Evolutionary conservation across 768 basidiomycete species (phyloP).

Genomic region (Pleurotus salmoneostramineus): DNA sequence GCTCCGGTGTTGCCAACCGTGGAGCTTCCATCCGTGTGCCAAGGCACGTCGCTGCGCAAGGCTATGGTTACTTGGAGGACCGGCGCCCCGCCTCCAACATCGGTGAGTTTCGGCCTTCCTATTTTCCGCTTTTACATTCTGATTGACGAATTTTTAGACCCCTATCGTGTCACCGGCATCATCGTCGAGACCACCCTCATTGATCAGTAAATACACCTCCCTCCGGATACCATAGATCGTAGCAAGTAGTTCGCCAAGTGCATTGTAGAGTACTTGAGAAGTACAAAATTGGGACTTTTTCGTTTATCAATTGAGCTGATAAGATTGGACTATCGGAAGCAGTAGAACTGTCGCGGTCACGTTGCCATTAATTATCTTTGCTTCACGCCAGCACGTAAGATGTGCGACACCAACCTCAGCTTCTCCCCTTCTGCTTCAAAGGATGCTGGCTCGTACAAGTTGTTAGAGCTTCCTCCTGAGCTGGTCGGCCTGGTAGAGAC

Average conservation of each 20-base stretch:
- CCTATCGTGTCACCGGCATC: conserved; percentile 90
- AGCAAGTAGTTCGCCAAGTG: background rate
- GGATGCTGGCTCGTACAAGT: conserved; percentile 56
- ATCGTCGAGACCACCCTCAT: conserved; percentile 86
- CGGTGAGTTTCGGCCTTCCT: conserved; percentile 46
- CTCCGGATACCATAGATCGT: conserved; percentile 1
- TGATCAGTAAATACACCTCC: conserved; percentile 39
- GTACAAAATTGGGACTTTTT: too few species aligned
- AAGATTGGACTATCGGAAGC: conserved; percentile 5
- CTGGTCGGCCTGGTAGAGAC: conserved; percentile 59
- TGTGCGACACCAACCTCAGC: conserved; percentile 45
- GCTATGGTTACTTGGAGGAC: conserved; percentile 95
- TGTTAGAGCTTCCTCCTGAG: conserved; percentile 73
- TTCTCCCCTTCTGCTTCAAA: conserved; percentile 46
- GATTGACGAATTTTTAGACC: conserved; percentile 46
- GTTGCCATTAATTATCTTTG: background rate
- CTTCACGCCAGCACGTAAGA: conserved; percentile 11
- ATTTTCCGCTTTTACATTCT: background rate
- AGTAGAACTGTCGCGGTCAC: background rate
- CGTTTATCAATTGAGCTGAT: background rate
- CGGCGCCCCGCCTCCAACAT: conserved; percentile 98
- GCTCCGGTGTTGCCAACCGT: conserved; percentile 95
- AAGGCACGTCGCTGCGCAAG: conserved; percentile 86
- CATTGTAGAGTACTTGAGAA: too few species aligned
- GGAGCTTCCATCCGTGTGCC: conserved; percentile 97